Evolutionary conservation across 2,329 filamentous ascomycete species (phyloP), one percentile per base, ranked within the genome.

Genomic region (Botrytis byssoidea): DNA sequence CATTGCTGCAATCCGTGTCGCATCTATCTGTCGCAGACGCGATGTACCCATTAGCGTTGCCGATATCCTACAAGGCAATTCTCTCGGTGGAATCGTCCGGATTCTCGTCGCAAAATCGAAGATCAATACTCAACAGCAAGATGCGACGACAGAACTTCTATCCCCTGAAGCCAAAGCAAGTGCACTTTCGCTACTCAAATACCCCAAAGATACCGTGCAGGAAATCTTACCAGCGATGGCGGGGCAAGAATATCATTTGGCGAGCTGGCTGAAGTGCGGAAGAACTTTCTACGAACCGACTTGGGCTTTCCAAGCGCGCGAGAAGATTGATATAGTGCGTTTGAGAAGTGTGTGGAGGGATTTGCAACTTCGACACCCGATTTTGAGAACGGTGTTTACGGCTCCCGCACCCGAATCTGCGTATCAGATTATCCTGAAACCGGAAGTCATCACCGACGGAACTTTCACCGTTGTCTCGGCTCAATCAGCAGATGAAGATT

Each of bases 251-350:
- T 70, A 61, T 7, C 68, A 70, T 70, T 37, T 70, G 22, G 51
- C 67, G 14, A 70, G 68, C 10, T 70, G 55, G 55, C 40, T 70
- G 1, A 61, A 70, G 16, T 61, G 35, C 25, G 68, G 68, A 18
- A 55, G 68, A 42, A 70, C 55, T 10, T 70, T 70, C 18, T 70
- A 70, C 29, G 55, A 70, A 61, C 68, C 68, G 3, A 61, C 68
- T 6, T 70, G 68, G 68, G 68, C 68, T 12, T 70, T 70, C 55
- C 40, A 70, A 22, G 22, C 51, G 22, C 51, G 37, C 7, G 68
- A 46, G 51, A 70, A 61, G 40, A 40, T 60, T 7, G 40, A 70
- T 37, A 5, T 2, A 44, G 9, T 29, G 22, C 51, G 55, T 32
- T 44, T 70, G 40, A 18, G 37, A 25, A 42, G 8, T 25, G n/a